phyloP scores from a whole-genome alignment of 2,329 filamentous ascomycete genomes.

The Diplodia seriata region DNA sequence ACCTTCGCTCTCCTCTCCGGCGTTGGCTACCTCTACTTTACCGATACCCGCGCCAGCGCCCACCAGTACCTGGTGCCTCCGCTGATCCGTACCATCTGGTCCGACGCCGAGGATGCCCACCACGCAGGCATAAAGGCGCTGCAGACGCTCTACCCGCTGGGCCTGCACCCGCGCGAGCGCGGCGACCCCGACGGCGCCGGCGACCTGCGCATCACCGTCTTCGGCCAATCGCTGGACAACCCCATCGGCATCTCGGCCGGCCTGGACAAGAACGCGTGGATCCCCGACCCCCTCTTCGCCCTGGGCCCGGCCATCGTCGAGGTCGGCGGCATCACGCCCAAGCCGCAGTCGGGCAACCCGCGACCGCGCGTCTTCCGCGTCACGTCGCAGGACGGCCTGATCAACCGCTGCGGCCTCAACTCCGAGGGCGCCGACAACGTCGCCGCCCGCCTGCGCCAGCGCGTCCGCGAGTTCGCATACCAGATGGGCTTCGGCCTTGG shows the following conservation, averaged over 20 bases:
- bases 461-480: slow-evolving; percentile 79
- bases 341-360: slow-evolving; percentile 87
- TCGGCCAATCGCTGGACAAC: slow-evolving; percentile 78
- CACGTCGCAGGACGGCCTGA: slow-evolving; percentile 81
- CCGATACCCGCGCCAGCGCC: slow-evolving; percentile 61
- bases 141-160: slow-evolving; percentile 74
- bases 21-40: slow-evolving; percentile 59
- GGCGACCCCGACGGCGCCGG: slow-evolving; percentile 63
- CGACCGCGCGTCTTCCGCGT: slow-evolving; percentile 88
- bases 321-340: slow-evolving; percentile 86
- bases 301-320: slow-evolving; percentile 88
- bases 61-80: slow-evolving; percentile 64
- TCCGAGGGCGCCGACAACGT: slow-evolving; percentile 88
- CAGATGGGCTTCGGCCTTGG: slow-evolving; percentile 69
- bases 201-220: slow-evolving; percentile 69
- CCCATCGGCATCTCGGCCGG: slow-evolving; percentile 95
- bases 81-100: slow-evolving; percentile 68
- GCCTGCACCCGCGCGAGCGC: slow-evolving; percentile 83
- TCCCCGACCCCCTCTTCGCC: slow-evolving; percentile 83
- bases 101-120: slow-evolving; percentile 92
- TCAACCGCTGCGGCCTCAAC: slow-evolving; percentile 97
- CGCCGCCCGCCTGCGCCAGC: slow-evolving; percentile 76
- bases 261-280: slow-evolving; percentile 91
- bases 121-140: slow-evolving; percentile 75
- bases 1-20: slow-evolving; percentile 57